phyloP scores from a whole-genome alignment of 371 early-diverging fungal species.

The Smittium mucronatum region DNA sequence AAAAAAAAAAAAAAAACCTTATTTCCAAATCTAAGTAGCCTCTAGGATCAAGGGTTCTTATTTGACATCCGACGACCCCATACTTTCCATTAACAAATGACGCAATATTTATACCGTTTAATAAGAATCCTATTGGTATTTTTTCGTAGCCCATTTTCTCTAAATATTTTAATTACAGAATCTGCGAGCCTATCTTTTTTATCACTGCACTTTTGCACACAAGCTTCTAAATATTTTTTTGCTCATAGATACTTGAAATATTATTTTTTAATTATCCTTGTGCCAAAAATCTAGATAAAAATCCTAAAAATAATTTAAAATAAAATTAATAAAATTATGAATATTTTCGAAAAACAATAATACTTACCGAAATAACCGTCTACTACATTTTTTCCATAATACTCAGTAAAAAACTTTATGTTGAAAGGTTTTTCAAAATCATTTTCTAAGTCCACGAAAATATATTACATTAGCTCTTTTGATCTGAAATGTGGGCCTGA shows the following conservation, averaged over 20 bases:
- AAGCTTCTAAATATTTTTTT: background rate
- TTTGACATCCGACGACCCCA: background rate
- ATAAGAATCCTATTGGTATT: background rate
- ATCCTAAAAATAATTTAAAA: conserved; percentile 1
- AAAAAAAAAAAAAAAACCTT: too few relatives aligned
- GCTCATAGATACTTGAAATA: background rate
- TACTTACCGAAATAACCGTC: background rate
- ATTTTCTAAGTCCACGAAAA: background rate
- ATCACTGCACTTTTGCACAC: background rate
- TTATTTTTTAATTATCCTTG: background rate
- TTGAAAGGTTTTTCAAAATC: background rate
- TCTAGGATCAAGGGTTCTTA: background rate
- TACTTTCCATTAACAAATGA: background rate
- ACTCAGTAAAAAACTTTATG: background rate
- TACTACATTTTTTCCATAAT: background rate
- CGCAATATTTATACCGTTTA: background rate
- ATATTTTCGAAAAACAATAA: background rate
- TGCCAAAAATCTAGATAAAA: background rate
- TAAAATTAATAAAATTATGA: conserved; percentile 1
- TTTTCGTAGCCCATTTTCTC: background rate
- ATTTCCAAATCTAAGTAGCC: background rate
- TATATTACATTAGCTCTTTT: background rate
- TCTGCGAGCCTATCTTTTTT: background rate
- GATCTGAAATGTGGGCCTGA: background rate
- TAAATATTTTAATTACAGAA: background rate